phyloP scores from a whole-genome alignment of 805 yeast genomes.

The Candida caryicola region DNA sequence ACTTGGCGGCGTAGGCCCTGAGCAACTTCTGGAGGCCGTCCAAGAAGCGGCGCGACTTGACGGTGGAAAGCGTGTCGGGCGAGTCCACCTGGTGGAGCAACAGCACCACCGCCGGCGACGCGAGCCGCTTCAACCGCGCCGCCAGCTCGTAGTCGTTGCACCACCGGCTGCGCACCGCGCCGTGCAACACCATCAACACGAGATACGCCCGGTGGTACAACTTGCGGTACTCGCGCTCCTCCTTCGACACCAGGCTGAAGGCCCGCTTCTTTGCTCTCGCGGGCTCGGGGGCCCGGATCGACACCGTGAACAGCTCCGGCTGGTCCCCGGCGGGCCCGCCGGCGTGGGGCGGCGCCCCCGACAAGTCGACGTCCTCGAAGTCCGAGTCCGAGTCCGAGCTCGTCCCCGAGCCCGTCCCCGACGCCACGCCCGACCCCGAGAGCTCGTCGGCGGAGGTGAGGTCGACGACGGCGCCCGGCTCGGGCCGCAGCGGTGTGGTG shows the following conservation, averaged over 20 bases:
- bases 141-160: constrained; percentile 50
- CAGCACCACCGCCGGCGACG: constrained; percentile 47
- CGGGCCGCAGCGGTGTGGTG: no score
- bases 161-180: constrained; percentile 71
- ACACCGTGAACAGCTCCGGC: constrained; percentile 5
- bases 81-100: constrained; percentile 29
- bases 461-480: neutral
- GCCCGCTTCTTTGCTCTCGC: constrained; percentile 21
- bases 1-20: constrained; percentile 57
- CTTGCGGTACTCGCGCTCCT: constrained; percentile 54
- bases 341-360: neutral
- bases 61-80: constrained; percentile 21
- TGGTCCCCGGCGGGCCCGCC: constrained; percentile 10
- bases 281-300: constrained; percentile 11
- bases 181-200: constrained; percentile 62
- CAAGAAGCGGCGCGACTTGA: constrained; percentile 62
- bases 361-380: constrained; percentile 29
- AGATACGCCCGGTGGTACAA: constrained; percentile 58
- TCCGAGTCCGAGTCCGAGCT: constrained; percentile 38
- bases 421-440: neutral
- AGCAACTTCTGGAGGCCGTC: constrained; percentile 73
- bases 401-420: constrained; percentile 23
- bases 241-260: constrained; percentile 43
- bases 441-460: neutral
- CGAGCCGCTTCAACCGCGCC: constrained; percentile 36